Percentiles rank a stretch among this genome's conserved stretches.
phyloP scores from a whole-genome alignment of 2,329 filamentous ascomycete genomes.

The Grosmannia serpens region DNA sequence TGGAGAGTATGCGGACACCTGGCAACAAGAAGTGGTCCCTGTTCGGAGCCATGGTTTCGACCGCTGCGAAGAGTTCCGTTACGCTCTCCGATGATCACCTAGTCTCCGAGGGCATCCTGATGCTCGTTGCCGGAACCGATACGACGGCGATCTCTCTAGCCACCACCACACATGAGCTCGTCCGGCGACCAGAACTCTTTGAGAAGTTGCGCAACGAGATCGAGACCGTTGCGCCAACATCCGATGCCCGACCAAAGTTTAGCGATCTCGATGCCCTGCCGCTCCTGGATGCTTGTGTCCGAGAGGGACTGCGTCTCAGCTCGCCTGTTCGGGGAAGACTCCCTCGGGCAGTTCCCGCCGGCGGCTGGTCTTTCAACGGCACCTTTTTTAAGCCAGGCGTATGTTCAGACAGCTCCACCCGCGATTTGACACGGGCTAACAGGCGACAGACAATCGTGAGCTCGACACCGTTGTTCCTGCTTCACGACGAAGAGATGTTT shows the following conservation, averaged over 20 bases:
- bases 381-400: background rate
- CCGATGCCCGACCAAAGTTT: background rate
- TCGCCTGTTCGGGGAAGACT: background rate
- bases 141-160: background rate
- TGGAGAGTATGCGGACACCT: background rate
- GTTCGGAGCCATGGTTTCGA: background rate
- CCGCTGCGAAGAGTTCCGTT: background rate
- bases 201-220: background rate
- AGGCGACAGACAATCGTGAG: background rate
- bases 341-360: background rate
- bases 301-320: background rate
- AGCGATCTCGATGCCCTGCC: background rate
- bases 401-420: background rate
- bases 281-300: background rate
- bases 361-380: background rate
- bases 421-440: background rate
- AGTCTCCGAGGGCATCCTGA: background rate
- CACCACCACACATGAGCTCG: background rate
- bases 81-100: background rate
- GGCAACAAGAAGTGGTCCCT: background rate
- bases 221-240: background rate
- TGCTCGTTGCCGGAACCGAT: background rate
- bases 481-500: background rate
- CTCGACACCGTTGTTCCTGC: background rate
- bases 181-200: background rate